A percentile compares a stretch with the other conserved stretches of the same genome.
These are phyloP conservation scores for Pyricularia grisea DNA, from an alignment of 2,329 filamentous ascomycete species.

Conservation along the genomic window DNA sequence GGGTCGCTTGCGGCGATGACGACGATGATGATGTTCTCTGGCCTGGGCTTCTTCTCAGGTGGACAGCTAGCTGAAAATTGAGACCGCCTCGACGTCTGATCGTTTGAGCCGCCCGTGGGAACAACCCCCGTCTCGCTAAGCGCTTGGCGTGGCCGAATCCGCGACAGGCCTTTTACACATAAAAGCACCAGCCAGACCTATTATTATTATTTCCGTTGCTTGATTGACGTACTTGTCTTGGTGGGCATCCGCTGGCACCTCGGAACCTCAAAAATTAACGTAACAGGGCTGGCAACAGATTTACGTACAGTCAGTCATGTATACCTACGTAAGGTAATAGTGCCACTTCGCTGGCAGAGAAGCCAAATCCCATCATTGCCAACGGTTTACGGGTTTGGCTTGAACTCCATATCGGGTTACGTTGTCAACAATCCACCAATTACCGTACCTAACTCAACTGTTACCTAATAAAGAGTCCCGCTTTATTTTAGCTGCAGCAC, in stretches of 20 bases:
- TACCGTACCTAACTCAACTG: background rate
- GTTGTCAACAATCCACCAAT: background rate
- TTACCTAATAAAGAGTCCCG: background rate
- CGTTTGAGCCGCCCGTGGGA: background rate
- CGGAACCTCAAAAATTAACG: background rate
- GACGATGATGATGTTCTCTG: background rate
- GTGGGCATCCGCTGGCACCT: background rate
- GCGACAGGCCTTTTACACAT: background rate
- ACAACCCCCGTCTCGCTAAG: conserved; percentile 16
- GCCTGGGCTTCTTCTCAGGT: background rate
- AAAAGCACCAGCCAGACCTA: background rate
- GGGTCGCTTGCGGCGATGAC: conserved; percentile 1
- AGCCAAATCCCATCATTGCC: background rate
- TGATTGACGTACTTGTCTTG: background rate
- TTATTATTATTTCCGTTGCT: background rate
- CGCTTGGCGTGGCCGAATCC: conserved; percentile 14
- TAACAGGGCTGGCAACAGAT: background rate
- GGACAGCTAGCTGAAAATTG: conserved; percentile 8
- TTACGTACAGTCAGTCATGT: background rate
- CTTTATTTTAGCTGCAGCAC: background rate
- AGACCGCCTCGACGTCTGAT: conserved; percentile 6
- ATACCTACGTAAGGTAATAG: background rate
- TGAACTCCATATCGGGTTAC: background rate
- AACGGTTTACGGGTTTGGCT: background rate
- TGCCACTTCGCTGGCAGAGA: background rate